phyloP scores from a whole-genome alignment of 352 stramenopile species.

The Globisporangium takayamanum region DNA sequence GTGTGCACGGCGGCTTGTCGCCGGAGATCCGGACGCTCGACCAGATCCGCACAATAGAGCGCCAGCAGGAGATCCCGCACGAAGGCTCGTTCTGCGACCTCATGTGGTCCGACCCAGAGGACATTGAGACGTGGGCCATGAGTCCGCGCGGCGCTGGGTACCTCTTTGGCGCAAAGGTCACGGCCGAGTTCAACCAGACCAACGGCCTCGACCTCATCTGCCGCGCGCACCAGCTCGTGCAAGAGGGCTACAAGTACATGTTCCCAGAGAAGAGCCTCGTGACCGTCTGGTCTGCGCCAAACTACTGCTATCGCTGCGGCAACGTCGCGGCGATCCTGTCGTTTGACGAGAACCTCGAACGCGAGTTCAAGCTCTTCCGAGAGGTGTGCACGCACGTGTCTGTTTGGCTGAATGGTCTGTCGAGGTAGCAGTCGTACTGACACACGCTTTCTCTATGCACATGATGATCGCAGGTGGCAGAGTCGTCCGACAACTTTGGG shows the following conservation, averaged over 20 bases:
- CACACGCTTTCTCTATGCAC: background rate
- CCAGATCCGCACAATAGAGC: slow-evolving; percentile 94
- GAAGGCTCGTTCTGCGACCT: slow-evolving; percentile 96
- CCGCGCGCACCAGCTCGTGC: slow-evolving; percentile 84
- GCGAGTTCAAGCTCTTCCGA: slow-evolving; percentile 86
- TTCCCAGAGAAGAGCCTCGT: slow-evolving; percentile 82
- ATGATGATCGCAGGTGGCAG: slow-evolving; percentile 48
- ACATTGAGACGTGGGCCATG: slow-evolving; percentile 90
- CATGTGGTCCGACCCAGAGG: slow-evolving; percentile 97
- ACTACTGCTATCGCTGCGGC: slow-evolving; percentile 85
- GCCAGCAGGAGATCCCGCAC: slow-evolving; percentile 94
- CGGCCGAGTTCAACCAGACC: slow-evolving; percentile 88
- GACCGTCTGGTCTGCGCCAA: slow-evolving; percentile 78
- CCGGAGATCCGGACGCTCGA: slow-evolving; percentile 94
- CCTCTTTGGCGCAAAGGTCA: slow-evolving; percentile 84
- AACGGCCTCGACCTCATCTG: slow-evolving; percentile 88
- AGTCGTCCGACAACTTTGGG: slow-evolving; percentile 74
- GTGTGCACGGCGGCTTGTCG: slow-evolving; percentile 94
- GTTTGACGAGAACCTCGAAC: slow-evolving; percentile 81
- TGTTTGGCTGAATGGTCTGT: slow-evolving; percentile 6
- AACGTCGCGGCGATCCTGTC: slow-evolving; percentile 80
- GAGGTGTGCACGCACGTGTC: slow-evolving; percentile 39
- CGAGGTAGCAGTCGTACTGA: slow-evolving; percentile 1
- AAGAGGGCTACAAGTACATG: slow-evolving; percentile 92
- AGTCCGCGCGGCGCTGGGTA: slow-evolving; percentile 85